Evolutionary conservation across 768 basidiomycete species (phyloP).

Genomic region (Pluteus cervinus): DNA sequence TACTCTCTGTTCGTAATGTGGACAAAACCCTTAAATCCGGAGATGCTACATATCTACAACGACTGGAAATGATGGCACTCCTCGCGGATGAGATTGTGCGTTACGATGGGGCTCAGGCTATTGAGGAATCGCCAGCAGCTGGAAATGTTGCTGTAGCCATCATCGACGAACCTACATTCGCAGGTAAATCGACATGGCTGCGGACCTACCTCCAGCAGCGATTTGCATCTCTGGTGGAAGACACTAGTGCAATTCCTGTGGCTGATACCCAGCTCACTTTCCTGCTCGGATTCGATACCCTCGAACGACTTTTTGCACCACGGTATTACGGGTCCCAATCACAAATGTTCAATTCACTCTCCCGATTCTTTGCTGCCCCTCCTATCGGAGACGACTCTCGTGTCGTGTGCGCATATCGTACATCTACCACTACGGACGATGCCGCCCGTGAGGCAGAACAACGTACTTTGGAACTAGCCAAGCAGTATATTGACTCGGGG

Average conservation of each 20-base stretch:
- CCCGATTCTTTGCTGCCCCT: constrained; percentile 46
- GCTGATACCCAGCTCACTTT: constrained; percentile 50
- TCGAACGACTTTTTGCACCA: constrained; percentile 71
- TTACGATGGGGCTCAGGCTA: constrained; percentile 4
- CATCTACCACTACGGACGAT: constrained; percentile 4
- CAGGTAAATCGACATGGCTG: constrained; percentile 66
- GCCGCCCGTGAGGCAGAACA: constrained; percentile 9
- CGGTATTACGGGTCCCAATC: constrained; percentile 61
- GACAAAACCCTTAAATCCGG: constrained; percentile 71
- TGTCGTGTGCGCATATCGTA: constrained; percentile 65
- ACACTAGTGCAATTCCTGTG: constrained; percentile 7
- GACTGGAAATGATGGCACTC: constrained; percentile 83
- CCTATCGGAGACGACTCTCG: constrained; percentile 46
- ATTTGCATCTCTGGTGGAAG: constrained; percentile 16
- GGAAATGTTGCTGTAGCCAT: constrained; percentile 71
- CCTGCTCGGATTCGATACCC: constrained; percentile 79
- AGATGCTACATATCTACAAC: constrained; percentile 72
- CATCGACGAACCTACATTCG: constrained; percentile 85
- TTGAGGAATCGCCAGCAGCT: constrained; percentile 7
- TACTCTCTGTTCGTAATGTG: constrained; percentile 81
- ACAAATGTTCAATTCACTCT: constrained; percentile 52
- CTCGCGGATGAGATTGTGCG: constrained; percentile 43
- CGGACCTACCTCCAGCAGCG: constrained; percentile 41
- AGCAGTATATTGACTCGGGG: constrained; percentile 43
- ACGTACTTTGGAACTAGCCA: constrained; percentile 25